Conservation (phyloP, 2,329 filamentous ascomycete species). For the Rosellinia necatrix region DNA sequence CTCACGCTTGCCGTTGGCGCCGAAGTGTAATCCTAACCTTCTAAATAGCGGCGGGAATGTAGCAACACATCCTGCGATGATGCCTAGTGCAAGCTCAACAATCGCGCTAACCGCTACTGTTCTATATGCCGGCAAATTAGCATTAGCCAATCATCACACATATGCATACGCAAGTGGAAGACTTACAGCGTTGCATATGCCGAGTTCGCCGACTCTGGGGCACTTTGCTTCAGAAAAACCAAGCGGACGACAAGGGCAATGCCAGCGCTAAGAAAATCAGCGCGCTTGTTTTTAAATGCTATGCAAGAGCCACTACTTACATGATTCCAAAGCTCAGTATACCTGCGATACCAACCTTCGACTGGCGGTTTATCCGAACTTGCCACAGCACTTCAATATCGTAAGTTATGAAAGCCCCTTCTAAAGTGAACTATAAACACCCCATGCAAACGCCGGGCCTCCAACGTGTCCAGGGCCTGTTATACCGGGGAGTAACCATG, state of each 20-base stretch:
- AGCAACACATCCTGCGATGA: conserved; percentile 42
- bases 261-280: conserved; percentile 41
- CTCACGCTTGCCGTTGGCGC: conserved; percentile 4
- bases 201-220: conserved; percentile 34
- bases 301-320: conserved; percentile 40
- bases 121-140: conserved; percentile 28
- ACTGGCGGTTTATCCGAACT: conserved; percentile 52
- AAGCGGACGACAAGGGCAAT: conserved; percentile 47
- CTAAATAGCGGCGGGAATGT: conserved; percentile 42
- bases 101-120: conserved; percentile 42
- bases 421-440: background rate
- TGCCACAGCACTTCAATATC: conserved; percentile 49
- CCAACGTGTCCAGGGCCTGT: background rate
- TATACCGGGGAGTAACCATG: background rate
- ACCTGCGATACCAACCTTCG: conserved; percentile 51
- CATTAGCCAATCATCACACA: background rate
- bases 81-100: conserved; percentile 42
- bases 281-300: background rate
- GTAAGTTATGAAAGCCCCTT: conserved; percentile 1
- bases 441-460: background rate
- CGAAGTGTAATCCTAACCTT: conserved; percentile 29
- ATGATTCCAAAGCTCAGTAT: conserved; percentile 56
- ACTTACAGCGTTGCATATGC: conserved; percentile 42
- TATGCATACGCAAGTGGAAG: background rate
- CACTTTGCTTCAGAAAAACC: conserved; percentile 38